Conservation (phyloP, 768 basidiomycete species). For the Trametes punicea region DNA sequence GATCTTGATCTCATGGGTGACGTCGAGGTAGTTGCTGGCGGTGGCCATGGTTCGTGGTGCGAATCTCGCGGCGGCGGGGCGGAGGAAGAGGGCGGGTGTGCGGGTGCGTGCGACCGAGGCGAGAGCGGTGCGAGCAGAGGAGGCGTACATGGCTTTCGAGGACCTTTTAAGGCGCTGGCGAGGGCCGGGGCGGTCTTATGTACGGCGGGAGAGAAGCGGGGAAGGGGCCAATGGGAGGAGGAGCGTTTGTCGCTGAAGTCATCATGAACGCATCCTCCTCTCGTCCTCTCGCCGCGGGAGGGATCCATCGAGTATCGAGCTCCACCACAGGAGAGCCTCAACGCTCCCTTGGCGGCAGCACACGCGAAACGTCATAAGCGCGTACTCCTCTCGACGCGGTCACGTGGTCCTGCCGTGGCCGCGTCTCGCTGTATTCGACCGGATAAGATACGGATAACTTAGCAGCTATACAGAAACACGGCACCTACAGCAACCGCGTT, state of each 20-base stretch:
- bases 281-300: not conserved
- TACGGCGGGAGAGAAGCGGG: not conserved
- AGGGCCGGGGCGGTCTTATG: not conserved
- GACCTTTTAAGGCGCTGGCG: not conserved
- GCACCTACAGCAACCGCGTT: not conserved
- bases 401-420: not conserved
- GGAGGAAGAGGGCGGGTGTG: slow-evolving; percentile 1
- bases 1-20: slow-evolving; percentile 23
- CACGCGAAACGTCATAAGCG: not conserved
- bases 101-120: not conserved
- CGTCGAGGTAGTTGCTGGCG: slow-evolving; percentile 14
- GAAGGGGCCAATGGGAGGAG: not conserved
- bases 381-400: slow-evolving; percentile 1
- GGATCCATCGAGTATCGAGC: not conserved
- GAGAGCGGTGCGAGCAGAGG: not conserved
- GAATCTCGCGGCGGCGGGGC: not conserved
- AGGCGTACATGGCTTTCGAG: not conserved
- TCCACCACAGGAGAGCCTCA: not conserved
- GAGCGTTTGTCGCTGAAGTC: slow-evolving; percentile 4
- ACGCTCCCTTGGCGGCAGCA: not conserved
- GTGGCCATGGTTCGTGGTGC: slow-evolving; percentile 7
- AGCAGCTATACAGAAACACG: not conserved
- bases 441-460: slow-evolving; percentile 9
- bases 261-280: slow-evolving; percentile 4
- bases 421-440: too few species aligned